These are phyloP conservation scores for Euphorbia celastroides DNA, from an alignment of 441 rosid species.

Conservation along the genomic window DNA sequence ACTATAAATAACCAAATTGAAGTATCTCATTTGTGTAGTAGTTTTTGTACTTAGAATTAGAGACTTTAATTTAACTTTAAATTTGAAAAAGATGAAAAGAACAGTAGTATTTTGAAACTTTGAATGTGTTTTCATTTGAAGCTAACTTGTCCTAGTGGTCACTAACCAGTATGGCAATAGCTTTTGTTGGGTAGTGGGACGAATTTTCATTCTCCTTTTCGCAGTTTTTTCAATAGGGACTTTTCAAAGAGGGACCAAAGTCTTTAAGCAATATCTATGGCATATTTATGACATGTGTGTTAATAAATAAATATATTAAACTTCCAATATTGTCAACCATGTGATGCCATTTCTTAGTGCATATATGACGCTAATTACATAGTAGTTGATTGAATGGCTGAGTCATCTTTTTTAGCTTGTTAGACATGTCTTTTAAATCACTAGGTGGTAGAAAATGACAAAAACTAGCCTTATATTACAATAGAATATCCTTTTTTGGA, in stretches of 20 bases:
- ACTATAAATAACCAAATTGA: no score
- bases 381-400: neutral
- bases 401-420: neutral
- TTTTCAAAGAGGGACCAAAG: neutral
- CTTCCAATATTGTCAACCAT: neutral
- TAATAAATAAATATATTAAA: neutral
- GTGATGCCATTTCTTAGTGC: neutral
- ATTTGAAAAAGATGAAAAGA: neutral
- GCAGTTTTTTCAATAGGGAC: neutral
- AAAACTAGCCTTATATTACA: no score
- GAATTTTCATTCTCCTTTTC: neutral
- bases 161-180: neutral
- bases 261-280: neutral
- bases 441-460: neutral
- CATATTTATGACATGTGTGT: conserved; percentile 7
- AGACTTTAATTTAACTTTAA: no score
- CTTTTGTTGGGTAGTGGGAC: neutral
- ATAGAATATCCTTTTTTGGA: no score
- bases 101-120: neutral
- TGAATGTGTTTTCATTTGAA: neutral
- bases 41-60: no score
- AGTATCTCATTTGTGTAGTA: no score
- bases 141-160: neutral
- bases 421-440: neutral
- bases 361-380: neutral